These are phyloP conservation scores for Cyclotella kingstonii DNA, from an alignment of 108 stramenopile genomes.

Conservation along the genomic window DNA sequence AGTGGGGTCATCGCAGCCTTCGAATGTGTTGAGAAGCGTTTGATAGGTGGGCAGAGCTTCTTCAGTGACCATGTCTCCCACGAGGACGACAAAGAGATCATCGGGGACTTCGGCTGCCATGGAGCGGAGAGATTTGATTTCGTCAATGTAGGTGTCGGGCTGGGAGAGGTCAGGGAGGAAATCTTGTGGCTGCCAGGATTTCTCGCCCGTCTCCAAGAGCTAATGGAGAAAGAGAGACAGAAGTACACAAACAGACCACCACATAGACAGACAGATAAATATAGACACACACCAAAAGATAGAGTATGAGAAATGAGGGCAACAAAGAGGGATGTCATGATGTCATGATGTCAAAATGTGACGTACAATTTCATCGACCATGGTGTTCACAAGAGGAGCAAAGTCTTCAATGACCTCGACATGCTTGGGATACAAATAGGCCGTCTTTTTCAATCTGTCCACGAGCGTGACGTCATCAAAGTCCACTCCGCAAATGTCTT, in stretches of 20 bases:
- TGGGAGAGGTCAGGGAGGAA: constrained; percentile 83
- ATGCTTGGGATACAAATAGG: constrained; percentile 85
- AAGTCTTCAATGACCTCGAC: constrained; percentile 90
- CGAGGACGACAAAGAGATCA: constrained; percentile 83
- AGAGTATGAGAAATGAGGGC: background rate
- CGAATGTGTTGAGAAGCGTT: constrained; percentile 91
- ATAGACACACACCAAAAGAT: too few relatives aligned
- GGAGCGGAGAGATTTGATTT: constrained; percentile 70
- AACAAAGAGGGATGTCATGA: constrained; percentile 10
- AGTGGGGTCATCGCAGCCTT: constrained; percentile 91
- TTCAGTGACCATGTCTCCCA: constrained; percentile 93
- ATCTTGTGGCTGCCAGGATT: constrained; percentile 90
- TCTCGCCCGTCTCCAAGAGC: constrained; percentile 88
- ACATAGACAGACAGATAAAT: background rate
- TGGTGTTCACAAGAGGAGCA: constrained; percentile 70
- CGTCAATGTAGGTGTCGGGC: constrained; percentile 71
- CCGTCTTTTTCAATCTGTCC: constrained; percentile 57
- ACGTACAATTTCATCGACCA: constrained; percentile 88
- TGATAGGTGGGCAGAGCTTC: constrained; percentile 92
- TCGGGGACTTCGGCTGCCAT: constrained; percentile 70
- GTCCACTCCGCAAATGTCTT: constrained; percentile 77
- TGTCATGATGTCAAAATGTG: background rate
- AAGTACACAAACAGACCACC: background rate
- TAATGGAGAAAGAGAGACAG: constrained; percentile 13
- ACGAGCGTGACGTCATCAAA: constrained; percentile 55